These are phyloP conservation scores for Flaveria ramosissima DNA, from an alignment of 129 eudicot genomes.

Conservation along the genomic window DNA sequence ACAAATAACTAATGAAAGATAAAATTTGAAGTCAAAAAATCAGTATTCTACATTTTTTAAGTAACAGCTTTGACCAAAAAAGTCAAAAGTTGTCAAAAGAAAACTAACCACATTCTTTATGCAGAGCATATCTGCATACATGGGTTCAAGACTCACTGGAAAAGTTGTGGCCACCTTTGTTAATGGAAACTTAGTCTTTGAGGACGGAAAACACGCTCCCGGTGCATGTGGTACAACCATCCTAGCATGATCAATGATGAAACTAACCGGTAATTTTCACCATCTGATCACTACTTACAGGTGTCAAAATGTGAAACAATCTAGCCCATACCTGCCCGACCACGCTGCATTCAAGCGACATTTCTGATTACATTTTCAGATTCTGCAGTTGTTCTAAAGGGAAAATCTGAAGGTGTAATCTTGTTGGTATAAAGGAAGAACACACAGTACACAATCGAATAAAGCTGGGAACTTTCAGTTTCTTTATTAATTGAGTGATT, in stretches of 20 bases:
- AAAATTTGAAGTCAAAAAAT: neutral
- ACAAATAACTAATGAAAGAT: neutral
- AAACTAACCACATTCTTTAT: constrained; percentile 20
- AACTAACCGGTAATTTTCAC: neutral
- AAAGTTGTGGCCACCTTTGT: constrained; percentile 83
- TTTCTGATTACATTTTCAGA: neutral
- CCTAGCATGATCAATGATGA: constrained; percentile 49
- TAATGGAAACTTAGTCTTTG: constrained; percentile 74
- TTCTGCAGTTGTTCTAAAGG: constrained; percentile 10
- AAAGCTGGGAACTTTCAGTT: too few relatives aligned
- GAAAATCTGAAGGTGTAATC: constrained; percentile 19
- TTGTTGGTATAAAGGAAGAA: too few relatives aligned
- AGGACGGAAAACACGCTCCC: constrained; percentile 70
- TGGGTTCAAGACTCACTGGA: constrained; percentile 79
- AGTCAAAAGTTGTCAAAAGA: neutral
- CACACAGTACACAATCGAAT: too few relatives aligned
- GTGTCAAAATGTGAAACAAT: neutral
- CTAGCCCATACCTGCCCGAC: neutral
- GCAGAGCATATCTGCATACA: constrained; percentile 89
- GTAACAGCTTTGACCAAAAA: constrained; percentile 17
- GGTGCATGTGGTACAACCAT: constrained; percentile 77
- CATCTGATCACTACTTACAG: neutral
- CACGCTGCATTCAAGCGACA: constrained; percentile 5
- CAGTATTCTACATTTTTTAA: neutral
- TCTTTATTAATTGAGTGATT: too few relatives aligned